Conservation (phyloP, 495 filamentous ascomycete species). For the Xylaria acuta region DNA sequence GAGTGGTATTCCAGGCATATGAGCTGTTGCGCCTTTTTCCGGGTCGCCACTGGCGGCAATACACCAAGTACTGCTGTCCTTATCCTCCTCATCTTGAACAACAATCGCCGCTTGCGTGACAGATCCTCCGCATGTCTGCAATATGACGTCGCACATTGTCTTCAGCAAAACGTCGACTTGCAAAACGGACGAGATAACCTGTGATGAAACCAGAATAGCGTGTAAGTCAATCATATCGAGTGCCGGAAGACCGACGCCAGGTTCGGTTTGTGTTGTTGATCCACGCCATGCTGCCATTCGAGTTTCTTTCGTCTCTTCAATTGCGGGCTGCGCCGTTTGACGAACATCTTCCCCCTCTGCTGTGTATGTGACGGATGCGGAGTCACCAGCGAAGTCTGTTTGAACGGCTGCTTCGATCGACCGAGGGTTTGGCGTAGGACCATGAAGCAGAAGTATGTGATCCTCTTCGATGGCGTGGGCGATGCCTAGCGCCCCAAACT, state of each 20-base stretch:
- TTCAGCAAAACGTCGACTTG: constrained; percentile 82
- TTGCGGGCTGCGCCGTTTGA: constrained; percentile 50
- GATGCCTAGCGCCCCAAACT: constrained; percentile 77
- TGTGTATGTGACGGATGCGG: constrained; percentile 61
- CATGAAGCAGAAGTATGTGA: constrained; percentile 73
- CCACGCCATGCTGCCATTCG: constrained; percentile 70
- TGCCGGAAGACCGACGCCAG: constrained; percentile 58
- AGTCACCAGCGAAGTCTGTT: constrained; percentile 70
- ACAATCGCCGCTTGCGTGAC: constrained; percentile 82
- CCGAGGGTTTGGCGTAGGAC: constrained; percentile 63
- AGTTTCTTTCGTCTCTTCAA: constrained; percentile 62
- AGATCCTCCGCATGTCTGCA: constrained; percentile 80
- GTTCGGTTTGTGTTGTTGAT: constrained; percentile 52
- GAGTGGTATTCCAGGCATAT: constrained; percentile 69
- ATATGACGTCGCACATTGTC: constrained; percentile 89
- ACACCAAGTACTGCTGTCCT: constrained; percentile 62
- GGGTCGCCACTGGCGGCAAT: constrained; percentile 78
- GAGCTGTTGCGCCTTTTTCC: constrained; percentile 67
- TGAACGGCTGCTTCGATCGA: constrained; percentile 76
- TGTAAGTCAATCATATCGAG: constrained; percentile 87
- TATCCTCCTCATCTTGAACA: constrained; percentile 72
- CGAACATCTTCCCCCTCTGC: constrained; percentile 62
- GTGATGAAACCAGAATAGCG: constrained; percentile 85
- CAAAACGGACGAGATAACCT: constrained; percentile 88
- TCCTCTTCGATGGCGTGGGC: constrained; percentile 72